phyloP scores from a whole-genome alignment of 805 yeast species.

The Blastobotrys peoriensis region DNA sequence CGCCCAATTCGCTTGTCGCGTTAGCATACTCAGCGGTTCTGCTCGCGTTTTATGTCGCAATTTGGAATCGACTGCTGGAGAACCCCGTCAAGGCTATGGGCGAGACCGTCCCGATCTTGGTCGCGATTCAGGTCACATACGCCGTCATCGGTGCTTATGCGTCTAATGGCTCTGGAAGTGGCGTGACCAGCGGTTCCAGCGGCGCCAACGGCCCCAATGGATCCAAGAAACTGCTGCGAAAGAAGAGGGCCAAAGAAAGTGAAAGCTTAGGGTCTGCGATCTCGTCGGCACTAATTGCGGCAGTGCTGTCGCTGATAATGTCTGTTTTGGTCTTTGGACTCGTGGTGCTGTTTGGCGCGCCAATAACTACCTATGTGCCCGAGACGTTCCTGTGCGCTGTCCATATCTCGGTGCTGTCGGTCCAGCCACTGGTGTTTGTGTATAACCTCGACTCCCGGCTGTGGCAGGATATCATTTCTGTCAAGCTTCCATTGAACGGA shows the following conservation, averaged over 20 bases:
- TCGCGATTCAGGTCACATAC: constrained; percentile 20
- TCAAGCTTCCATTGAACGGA: constrained; percentile 24
- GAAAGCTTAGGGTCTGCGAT: background rate
- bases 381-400: constrained; percentile 58
- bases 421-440: constrained; percentile 57
- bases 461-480: constrained; percentile 34
- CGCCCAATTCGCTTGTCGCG: background rate
- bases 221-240: constrained; percentile 3
- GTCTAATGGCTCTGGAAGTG: background rate
- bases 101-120: constrained; percentile 15
- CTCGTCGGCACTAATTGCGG: constrained; percentile 24
- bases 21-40: constrained; percentile 1
- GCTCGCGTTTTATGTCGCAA: constrained; percentile 1
- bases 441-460: constrained; percentile 47
- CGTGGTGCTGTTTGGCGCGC: constrained; percentile 74
- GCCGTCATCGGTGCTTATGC: constrained; percentile 17
- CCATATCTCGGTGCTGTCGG: constrained; percentile 54
- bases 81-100: constrained; percentile 17
- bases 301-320: constrained; percentile 26
- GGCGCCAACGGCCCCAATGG: constrained; percentile 1
- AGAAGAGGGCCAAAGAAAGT: background rate
- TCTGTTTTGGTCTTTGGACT: constrained; percentile 27
- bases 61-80: constrained; percentile 9
- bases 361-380: constrained; percentile 45
- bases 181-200: background rate